A percentile compares a stretch with the other conserved stretches of the same genome.
Evolutionary conservation across 768 basidiomycete genomes (phyloP).

Genomic region (Suillus variegatus): DNA sequence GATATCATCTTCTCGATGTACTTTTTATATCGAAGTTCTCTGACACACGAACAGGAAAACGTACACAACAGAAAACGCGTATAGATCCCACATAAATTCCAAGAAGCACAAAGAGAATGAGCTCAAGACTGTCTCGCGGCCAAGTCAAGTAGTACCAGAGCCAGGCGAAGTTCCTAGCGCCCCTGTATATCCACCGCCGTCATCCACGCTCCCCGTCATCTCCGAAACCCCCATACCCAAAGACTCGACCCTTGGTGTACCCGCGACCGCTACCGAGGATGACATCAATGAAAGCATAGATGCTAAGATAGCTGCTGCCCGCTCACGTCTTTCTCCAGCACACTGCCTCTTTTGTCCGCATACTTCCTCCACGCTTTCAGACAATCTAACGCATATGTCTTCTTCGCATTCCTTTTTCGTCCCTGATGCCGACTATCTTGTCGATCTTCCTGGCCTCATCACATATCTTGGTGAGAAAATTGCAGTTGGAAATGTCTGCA

Average conservation of each 20-base stretch:
- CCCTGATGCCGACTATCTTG: conserved; percentile 89
- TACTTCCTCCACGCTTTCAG: conserved; percentile 51
- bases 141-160: neutral
- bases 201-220: conserved; percentile 7
- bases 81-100: conserved; percentile 82
- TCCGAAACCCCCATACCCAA: conserved; percentile 6
- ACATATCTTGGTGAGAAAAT: conserved; percentile 91
- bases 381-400: conserved; percentile 88
- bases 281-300: conserved; percentile 60
- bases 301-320: conserved; percentile 72
- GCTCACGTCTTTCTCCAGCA: conserved; percentile 57
- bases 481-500: conserved; percentile 89
- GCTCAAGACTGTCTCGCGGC: conserved; percentile 42
- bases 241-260: conserved; percentile 27
- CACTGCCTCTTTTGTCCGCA: conserved; percentile 87
- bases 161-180: conserved; percentile 20
- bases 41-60: conserved; percentile 59
- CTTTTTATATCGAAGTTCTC: neutral
- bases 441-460: conserved; percentile 81
- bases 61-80: conserved; percentile 89
- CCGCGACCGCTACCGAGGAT: conserved; percentile 46
- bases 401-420: conserved; percentile 89
- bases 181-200: conserved; percentile 11
- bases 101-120: conserved; percentile 88
- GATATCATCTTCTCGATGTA: conserved; percentile 2